Evolutionary conservation across 495 filamentous ascomycete species (phyloP).

Genomic region (Evernia prunastri): DNA sequence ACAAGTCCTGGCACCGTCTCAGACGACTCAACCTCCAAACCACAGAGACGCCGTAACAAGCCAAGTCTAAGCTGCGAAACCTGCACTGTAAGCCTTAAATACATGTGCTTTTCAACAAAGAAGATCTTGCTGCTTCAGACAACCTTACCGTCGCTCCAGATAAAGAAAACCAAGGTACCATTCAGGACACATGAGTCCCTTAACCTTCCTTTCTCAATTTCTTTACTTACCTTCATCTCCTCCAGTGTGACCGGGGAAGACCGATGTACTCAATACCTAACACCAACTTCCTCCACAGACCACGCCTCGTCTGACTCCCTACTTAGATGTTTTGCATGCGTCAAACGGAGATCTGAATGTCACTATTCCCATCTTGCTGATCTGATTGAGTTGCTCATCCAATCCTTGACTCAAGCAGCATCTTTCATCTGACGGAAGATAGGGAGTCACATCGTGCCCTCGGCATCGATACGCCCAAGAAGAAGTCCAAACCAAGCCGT

Average conservation of each 20-base stretch:
- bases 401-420: background rate
- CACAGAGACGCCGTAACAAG: slow-evolving; percentile 50
- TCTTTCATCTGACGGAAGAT: background rate
- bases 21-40: slow-evolving; percentile 13
- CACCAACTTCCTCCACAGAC: slow-evolving; percentile 1
- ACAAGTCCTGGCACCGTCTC: slow-evolving; percentile 10
- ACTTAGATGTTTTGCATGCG: slow-evolving; percentile 61
- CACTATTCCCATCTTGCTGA: slow-evolving; percentile 63
- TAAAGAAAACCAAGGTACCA: slow-evolving; percentile 17
- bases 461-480: slow-evolving; percentile 21
- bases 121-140: background rate
- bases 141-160: background rate
- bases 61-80: slow-evolving; percentile 66
- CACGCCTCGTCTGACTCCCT: slow-evolving; percentile 4
- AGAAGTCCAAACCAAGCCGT: slow-evolving; percentile 17
- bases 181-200: background rate
- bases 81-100: slow-evolving; percentile 42
- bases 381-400: slow-evolving; percentile 52
- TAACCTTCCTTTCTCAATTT: background rate
- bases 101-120: background rate
- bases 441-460: slow-evolving; percentile 26
- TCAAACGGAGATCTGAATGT: slow-evolving; percentile 64
- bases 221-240: background rate
- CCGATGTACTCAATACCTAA: slow-evolving; percentile 23
- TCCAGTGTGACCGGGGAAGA: slow-evolving; percentile 40